Base-by-base conservation (phyloP, 176 grass and related monocot genomes). In the Hsuehochloa calcarea region DNA sequence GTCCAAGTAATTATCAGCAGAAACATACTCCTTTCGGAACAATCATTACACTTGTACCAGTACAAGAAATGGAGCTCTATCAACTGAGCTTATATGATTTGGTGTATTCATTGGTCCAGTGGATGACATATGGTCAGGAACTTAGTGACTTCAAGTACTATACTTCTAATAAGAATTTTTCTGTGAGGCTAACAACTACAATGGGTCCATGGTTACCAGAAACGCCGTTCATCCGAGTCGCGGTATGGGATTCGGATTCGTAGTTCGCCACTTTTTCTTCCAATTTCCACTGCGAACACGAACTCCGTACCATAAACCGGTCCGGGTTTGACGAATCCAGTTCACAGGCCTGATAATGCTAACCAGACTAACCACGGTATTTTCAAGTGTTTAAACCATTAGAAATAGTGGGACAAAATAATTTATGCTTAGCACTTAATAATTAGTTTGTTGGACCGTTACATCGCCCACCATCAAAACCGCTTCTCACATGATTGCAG, bases 81-180 rank as follows among this genome's bases (percentile, higher is more conserved):
- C 44, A 77, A 63, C 39, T 14, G 76, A 75, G 17, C 39, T 85
- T 69, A 52, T 54, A 70, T 46, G 31, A 27, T 51, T 77, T 63
- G 1, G 25, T 29, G 19, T 23, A 52, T 82, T 5, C 20, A 43
- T 55, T 65, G 22, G 10, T 43, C 22, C 0, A 85, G 31, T 75
- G 43, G 16, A 29, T 81, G 13, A 74, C 47, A 0, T 10, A 27
- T 3, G 2, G n/a, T 41, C 16, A 51, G 29, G 8, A 75, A 81
- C 29, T 81, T 62, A 20, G 3, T n/a, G 27, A 79, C 37, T 29
- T 29, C 4, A 31, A 76, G 38, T 38, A 46, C 68, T 19, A 67
- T 38, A 7, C 2, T 74, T 66, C 10, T 17, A 67, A 27, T 23
- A 35, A 75, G 8, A 31, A 23, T 40, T 3, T 9, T 83, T 11